Conservation (phyloP, 73 alveolate genomes). For the Tetrahymena borealis region DNA sequence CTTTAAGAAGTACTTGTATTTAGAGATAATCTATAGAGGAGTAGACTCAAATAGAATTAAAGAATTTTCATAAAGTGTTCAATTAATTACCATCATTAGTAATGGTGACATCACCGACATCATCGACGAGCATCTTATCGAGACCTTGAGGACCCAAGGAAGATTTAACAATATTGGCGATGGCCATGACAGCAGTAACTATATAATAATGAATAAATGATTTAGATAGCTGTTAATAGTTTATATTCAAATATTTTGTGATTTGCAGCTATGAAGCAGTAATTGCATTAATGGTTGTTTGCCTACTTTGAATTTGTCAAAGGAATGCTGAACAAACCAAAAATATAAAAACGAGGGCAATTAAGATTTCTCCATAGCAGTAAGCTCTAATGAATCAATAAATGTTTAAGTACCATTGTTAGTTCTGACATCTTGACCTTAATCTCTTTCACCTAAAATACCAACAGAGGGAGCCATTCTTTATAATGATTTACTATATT, state of each 20-base stretch:
- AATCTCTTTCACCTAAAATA: conserved; percentile 89
- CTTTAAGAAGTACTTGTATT: too few species aligned
- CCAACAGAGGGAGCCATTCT: conserved; percentile 54
- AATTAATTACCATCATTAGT: conserved; percentile 81
- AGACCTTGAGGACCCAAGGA: conserved; percentile 99
- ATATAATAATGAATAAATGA: neutral
- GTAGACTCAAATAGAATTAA: neutral
- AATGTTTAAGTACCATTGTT: conserved; percentile 50
- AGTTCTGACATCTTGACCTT: conserved; percentile 91
- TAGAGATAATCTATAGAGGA: neutral
- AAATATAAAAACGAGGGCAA: neutral
- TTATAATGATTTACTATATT: neutral
- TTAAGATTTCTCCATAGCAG: neutral
- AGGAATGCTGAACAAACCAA: too few species aligned
- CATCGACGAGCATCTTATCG: conserved; percentile 99
- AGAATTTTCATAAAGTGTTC: neutral
- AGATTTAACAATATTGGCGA: conserved; percentile 90
- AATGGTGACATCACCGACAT: conserved; percentile 96
- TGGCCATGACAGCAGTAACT: conserved; percentile 76
- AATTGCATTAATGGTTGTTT: neutral
- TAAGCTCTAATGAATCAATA: neutral
- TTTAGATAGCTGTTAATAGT: neutral
- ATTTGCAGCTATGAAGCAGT: neutral
- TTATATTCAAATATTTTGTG: neutral
- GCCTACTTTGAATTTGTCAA: too few species aligned